phyloP scores from a whole-genome alignment of 768 basidiomycete genomes.

The Calocybe cyanea region DNA sequence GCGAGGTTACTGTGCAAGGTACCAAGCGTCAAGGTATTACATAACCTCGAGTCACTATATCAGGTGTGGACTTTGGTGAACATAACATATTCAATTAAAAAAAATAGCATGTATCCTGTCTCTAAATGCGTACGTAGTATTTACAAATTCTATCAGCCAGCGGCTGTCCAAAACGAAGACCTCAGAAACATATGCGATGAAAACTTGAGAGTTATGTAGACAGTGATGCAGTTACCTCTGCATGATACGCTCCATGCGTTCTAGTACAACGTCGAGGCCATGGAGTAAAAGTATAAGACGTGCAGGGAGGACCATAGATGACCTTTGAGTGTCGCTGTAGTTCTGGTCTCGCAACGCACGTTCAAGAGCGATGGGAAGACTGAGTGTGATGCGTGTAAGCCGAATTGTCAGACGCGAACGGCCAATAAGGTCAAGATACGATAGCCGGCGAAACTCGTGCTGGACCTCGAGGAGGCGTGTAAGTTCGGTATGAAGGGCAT shows the following conservation, averaged over 20 bases:
- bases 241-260: slow-evolving; percentile 60
- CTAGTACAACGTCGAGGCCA: slow-evolving; percentile 58
- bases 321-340: slow-evolving; percentile 7
- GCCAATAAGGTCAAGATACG: slow-evolving; percentile 74
- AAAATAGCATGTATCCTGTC: too few relatives aligned
- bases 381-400: slow-evolving; percentile 72
- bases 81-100: too few relatives aligned
- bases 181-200: not conserved
- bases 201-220: not conserved
- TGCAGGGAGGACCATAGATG: slow-evolving; percentile 45
- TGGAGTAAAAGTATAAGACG: slow-evolving; percentile 57
- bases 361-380: slow-evolving; percentile 72
- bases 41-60: too few relatives aligned
- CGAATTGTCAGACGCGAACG: slow-evolving; percentile 75
- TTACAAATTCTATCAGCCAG: slow-evolving; percentile 10
- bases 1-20: too few relatives aligned
- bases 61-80: too few relatives aligned
- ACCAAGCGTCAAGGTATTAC: too few relatives aligned
- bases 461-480: slow-evolving; percentile 81
- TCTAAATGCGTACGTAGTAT: too few relatives aligned
- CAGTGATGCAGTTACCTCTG: slow-evolving; percentile 14
- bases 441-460: slow-evolving; percentile 66
- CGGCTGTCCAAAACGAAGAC: slow-evolving; percentile 6
- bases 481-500: slow-evolving; percentile 69
- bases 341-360: slow-evolving; percentile 54